These are phyloP conservation scores for Aspergillus steynii DNA, from an alignment of 495 filamentous ascomycete species.

Conservation along the genomic window DNA sequence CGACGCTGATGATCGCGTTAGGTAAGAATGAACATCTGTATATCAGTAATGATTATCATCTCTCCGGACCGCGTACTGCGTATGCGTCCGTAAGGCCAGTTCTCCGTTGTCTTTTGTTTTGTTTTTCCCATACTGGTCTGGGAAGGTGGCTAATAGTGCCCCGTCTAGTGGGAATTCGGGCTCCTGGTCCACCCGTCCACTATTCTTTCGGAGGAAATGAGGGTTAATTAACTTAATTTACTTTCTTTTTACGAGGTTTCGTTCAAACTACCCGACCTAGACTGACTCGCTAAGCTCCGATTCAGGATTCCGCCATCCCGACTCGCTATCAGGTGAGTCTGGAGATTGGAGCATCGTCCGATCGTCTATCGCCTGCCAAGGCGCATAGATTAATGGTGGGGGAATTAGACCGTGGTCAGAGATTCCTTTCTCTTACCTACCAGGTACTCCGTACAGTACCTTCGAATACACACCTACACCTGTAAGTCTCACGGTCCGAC, in stretches of 20 bases:
- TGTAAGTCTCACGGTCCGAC: constrained; percentile 7
- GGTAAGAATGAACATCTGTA: not conserved
- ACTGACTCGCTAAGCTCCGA: not conserved
- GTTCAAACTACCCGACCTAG: not conserved
- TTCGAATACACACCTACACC: no score
- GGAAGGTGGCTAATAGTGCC: not conserved
- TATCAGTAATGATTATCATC: not conserved
- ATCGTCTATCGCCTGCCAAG: not conserved
- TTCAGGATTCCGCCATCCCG: no score
- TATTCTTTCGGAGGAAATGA: not conserved
- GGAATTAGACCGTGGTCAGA: no score
- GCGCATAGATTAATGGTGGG: not conserved
- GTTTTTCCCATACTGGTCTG: no score
- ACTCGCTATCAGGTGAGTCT: not conserved
- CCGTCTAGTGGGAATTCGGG: not conserved
- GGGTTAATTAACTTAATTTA: not conserved
- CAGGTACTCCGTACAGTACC: no score
- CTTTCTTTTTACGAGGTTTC: not conserved
- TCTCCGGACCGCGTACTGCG: no score
- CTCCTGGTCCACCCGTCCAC: not conserved
- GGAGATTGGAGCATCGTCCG: not conserved
- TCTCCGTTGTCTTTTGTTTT: no score
- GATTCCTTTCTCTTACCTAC: no score
- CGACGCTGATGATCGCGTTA: not conserved
- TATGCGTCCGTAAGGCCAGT: no score